A percentile compares a stretch with the other conserved stretches of the same genome.
phyloP scores from a whole-genome alignment of 73 alveolate species.

The Paramecium sonneborni region DNA sequence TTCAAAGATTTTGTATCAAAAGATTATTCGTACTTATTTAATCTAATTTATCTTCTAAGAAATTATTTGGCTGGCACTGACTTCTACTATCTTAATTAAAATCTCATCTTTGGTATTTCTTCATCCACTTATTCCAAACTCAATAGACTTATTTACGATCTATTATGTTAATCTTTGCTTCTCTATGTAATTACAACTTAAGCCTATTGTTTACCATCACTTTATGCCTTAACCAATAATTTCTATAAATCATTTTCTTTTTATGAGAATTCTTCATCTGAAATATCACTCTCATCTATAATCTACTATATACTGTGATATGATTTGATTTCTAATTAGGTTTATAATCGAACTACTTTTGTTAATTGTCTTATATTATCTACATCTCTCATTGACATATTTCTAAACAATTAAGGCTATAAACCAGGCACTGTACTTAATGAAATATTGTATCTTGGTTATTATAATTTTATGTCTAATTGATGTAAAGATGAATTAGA shows the following conservation, averaged over 20 bases:
- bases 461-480: background rate
- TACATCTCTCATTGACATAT: conserved; percentile 21
- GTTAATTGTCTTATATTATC: conserved; percentile 10
- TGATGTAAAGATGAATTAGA: background rate
- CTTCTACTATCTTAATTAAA: background rate
- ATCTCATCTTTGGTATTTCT: background rate
- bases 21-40: background rate
- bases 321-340: conserved; percentile 20
- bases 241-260: conserved; percentile 8
- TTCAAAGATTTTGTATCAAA: background rate
- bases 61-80: background rate
- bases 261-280: background rate
- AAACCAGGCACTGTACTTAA: background rate
- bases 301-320: background rate
- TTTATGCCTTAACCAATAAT: background rate
- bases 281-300: background rate
- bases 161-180: background rate
- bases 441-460: background rate
- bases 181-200: background rate
- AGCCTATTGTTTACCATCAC: background rate
- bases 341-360: background rate
- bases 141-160: background rate
- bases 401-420: background rate
- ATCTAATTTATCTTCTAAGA: background rate
- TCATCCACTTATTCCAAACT: background rate